phyloP scores from a whole-genome alignment of 768 basidiomycete genomes.

The Lanmaoa pseudosensibilis region DNA sequence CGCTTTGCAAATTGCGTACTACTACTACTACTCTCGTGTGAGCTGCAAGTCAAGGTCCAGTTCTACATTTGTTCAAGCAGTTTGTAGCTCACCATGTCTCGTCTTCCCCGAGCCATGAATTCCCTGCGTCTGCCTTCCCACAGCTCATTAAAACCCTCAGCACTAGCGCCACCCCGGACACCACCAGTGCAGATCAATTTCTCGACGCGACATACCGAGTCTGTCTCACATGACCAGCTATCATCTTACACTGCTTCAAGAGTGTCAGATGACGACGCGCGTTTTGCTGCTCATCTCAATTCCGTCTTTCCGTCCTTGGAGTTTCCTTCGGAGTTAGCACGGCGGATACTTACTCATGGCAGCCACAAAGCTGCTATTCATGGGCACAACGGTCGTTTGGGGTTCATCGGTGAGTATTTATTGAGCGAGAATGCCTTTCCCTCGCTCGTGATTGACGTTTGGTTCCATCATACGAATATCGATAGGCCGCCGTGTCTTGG shows the following conservation, averaged over 20 bases:
- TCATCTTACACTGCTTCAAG: conserved; percentile 1
- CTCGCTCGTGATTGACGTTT: background rate
- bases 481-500: conserved; percentile 73
- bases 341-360: conserved; percentile 73
- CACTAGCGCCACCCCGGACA: conserved; percentile 18
- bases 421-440: background rate
- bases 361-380: conserved; percentile 64
- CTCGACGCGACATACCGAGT: conserved; percentile 13
- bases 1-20: background rate
- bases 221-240: background rate
- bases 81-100: conserved; percentile 17
- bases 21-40: conserved; percentile 10
- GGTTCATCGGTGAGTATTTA: conserved; percentile 60
- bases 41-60: conserved; percentile 5
- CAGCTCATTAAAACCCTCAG: conserved; percentile 10
- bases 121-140: conserved; percentile 12
- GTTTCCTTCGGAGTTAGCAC: conserved; percentile 70
- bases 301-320: conserved; percentile 62
- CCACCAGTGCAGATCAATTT: conserved; percentile 1
- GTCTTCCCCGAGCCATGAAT: conserved; percentile 18
- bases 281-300: conserved; percentile 56
- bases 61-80: background rate
- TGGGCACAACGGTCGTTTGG: conserved; percentile 71
- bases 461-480: background rate
- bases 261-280: conserved; percentile 17